Evolutionary conservation across 495 filamentous ascomycete species (phyloP).

Genomic region (Penicillium salamii): DNA sequence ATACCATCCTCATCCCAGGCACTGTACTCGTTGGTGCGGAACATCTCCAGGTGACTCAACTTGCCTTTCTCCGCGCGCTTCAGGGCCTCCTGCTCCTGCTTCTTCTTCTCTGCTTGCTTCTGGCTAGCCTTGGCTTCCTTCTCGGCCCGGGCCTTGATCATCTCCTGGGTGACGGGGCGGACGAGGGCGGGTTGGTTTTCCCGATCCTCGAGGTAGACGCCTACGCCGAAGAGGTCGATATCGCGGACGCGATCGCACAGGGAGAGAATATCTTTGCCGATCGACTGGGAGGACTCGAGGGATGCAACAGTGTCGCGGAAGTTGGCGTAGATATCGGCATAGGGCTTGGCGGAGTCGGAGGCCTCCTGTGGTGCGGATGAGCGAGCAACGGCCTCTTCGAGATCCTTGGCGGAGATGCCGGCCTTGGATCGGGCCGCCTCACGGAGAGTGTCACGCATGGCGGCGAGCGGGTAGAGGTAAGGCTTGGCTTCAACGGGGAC

Average conservation of each 20-base stretch:
- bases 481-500: conserved; percentile 59
- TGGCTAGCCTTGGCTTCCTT: conserved; percentile 50
- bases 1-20: conserved; percentile 87
- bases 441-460: conserved; percentile 66
- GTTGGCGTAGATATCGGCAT: conserved; percentile 31
- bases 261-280: conserved; percentile 59
- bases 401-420: conserved; percentile 29
- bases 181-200: conserved; percentile 71
- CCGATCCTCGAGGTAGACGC: conserved; percentile 86
- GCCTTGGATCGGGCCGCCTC: conserved; percentile 47
- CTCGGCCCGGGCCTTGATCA: conserved; percentile 70
- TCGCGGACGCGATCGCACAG: conserved; percentile 82
- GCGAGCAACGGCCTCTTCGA: conserved; percentile 31
- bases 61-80: conserved; percentile 70
- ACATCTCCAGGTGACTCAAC: conserved; percentile 65
- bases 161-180: conserved; percentile 71
- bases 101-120: conserved; percentile 60
- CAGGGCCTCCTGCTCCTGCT: conserved; percentile 53
- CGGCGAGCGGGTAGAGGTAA: conserved; percentile 61
- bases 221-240: conserved; percentile 70
- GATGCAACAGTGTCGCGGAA: conserved; percentile 44
- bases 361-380: conserved; percentile 18
- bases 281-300: conserved; percentile 40
- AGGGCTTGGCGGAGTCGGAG: conserved; percentile 34
- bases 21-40: conserved; percentile 68